These are phyloP conservation scores for Zopfochytrium polystomum DNA, from an alignment of 371 early-diverging fungal genomes.

Conservation along the genomic window DNA sequence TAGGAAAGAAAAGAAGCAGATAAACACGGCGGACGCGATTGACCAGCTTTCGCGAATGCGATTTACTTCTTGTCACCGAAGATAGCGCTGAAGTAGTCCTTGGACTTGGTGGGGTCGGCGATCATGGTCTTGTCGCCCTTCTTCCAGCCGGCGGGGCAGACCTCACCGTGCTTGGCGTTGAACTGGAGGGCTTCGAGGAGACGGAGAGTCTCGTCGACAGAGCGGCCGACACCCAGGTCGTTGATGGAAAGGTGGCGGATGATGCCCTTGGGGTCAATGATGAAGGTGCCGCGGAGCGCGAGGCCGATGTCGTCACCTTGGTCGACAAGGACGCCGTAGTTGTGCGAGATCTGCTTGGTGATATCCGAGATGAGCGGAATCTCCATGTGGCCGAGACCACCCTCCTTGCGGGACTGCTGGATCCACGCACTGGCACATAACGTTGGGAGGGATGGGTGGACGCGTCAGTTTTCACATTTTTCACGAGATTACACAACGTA, in stretches of 20 bases:
- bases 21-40: too few species aligned
- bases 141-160: too few species aligned
- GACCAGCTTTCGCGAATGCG: too few species aligned
- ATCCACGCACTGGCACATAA: slow-evolving; percentile 61
- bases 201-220: slow-evolving; percentile 90
- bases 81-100: slow-evolving; percentile 72
- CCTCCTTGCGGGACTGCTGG: slow-evolving; percentile 71
- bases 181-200: slow-evolving; percentile 95
- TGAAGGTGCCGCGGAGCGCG: slow-evolving; percentile 60
- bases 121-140: slow-evolving; percentile 46
- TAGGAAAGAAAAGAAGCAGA: too few species aligned
- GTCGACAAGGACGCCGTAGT: slow-evolving; percentile 70
- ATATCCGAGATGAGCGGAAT: slow-evolving; percentile 81
- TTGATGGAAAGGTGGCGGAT: slow-evolving; percentile 67
- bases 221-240: slow-evolving; percentile 84
- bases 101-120: slow-evolving; percentile 64
- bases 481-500: too few species aligned
- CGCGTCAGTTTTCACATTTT: too few species aligned
- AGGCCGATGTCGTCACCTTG: slow-evolving; percentile 55
- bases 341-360: slow-evolving; percentile 74
- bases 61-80: too few species aligned
- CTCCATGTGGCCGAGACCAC: slow-evolving; percentile 91
- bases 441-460: slow-evolving; percentile 22
- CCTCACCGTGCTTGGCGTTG: slow-evolving; percentile 80
- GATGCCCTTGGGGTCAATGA: slow-evolving; percentile 89